These are phyloP conservation scores for Xenoacremonium recifei DNA, from an alignment of 2,329 filamentous ascomycete species.

Conservation along the genomic window DNA sequence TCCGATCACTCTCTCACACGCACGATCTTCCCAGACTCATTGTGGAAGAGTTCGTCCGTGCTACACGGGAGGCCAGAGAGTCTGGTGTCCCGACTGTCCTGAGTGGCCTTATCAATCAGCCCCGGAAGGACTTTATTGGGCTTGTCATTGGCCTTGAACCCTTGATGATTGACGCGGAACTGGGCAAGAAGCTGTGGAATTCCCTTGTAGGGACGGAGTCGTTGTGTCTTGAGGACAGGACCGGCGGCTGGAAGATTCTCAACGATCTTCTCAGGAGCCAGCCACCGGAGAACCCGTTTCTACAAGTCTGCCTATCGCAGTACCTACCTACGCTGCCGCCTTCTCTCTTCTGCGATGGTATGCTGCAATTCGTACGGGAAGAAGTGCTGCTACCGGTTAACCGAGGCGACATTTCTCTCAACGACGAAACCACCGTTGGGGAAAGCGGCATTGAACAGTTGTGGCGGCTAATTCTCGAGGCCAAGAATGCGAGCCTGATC, in stretches of 20 bases:
- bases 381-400: constrained; percentile 48
- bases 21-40: constrained; percentile 61
- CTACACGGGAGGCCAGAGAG: constrained; percentile 32
- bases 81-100: constrained; percentile 44
- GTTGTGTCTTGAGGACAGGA: constrained; percentile 58
- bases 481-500: constrained; percentile 64
- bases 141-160: constrained; percentile 61
- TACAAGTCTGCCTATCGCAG: constrained; percentile 50
- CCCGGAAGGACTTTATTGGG: constrained; percentile 56
- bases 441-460: constrained; percentile 65
- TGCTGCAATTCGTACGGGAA: constrained; percentile 62
- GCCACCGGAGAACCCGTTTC: constrained; percentile 53
- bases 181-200: constrained; percentile 68
- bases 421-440: constrained; percentile 51
- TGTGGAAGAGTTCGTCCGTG: constrained; percentile 62
- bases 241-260: constrained; percentile 68
- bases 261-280: constrained; percentile 43
- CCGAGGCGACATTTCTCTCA: constrained; percentile 43
- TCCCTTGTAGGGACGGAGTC: constrained; percentile 66
- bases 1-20: constrained; percentile 58
- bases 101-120: constrained; percentile 47
- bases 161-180: constrained; percentile 57
- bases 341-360: constrained; percentile 57
- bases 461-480: constrained; percentile 78
- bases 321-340: constrained; percentile 59